A percentile compares a stretch with the other conserved stretches of the same genome.
These are phyloP conservation scores for Parmelia sp. DNA, from an alignment of 495 filamentous ascomycete species.

Conservation along the genomic window DNA sequence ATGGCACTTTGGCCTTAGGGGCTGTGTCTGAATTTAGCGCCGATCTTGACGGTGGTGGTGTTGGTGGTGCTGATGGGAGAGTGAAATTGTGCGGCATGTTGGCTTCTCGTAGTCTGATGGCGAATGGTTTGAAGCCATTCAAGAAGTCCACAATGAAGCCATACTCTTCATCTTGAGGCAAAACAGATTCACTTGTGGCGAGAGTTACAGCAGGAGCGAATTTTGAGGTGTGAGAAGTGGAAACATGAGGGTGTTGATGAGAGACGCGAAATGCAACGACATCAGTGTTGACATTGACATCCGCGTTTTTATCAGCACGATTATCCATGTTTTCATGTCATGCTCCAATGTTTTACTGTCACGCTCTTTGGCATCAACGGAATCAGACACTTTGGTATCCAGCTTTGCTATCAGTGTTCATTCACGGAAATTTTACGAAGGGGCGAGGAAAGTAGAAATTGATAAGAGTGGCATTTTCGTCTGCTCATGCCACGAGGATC, in stretches of 20 bases:
- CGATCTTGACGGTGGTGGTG: background rate
- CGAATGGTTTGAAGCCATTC: constrained; percentile 16
- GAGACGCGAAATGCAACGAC: background rate
- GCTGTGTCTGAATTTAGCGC: background rate
- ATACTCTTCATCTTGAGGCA: background rate
- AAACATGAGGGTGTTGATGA: constrained; percentile 5
- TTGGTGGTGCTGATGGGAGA: background rate
- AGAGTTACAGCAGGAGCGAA: background rate
- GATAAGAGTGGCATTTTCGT: background rate
- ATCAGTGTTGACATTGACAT: background rate
- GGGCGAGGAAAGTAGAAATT: background rate
- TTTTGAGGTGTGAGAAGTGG: background rate
- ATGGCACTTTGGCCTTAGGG: constrained; percentile 8
- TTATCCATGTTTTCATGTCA: background rate
- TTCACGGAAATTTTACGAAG: background rate
- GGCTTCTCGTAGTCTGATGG: constrained; percentile 13
- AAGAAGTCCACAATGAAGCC: constrained; percentile 15
- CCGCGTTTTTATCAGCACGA: background rate
- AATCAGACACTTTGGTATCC: background rate
- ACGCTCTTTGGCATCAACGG: background rate
- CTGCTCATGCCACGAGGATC: background rate
- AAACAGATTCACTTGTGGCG: background rate
- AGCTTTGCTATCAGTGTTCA: background rate
- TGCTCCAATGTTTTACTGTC: background rate
- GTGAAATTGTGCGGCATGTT: constrained; percentile 9